Conservation (phyloP, 495 filamentous ascomycete genomes). For the Penicillium paxilli region DNA sequence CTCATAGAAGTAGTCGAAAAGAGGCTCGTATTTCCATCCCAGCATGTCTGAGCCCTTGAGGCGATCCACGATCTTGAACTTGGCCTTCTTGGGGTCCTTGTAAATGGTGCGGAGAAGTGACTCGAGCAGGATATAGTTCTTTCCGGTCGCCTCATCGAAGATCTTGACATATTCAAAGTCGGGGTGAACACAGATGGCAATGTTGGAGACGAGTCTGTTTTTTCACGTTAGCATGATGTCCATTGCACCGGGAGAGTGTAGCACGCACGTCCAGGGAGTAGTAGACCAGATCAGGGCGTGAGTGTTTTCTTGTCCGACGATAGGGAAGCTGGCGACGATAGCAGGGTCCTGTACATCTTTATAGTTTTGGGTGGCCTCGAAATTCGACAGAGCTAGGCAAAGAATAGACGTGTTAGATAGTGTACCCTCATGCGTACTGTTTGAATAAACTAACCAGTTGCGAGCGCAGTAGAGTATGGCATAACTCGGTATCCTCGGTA, state of each 20-base stretch:
- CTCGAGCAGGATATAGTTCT: slow-evolving; percentile 87
- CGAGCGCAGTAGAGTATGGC: slow-evolving; percentile 91
- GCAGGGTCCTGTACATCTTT: slow-evolving; percentile 92
- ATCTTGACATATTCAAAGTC: slow-evolving; percentile 96
- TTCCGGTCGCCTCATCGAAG: slow-evolving; percentile 74
- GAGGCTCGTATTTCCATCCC: slow-evolving; percentile 88
- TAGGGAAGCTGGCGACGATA: slow-evolving; percentile 85
- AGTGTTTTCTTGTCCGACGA: slow-evolving; percentile 73
- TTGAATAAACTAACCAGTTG: slow-evolving; percentile 46
- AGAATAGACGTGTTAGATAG: not conserved
- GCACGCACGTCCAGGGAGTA: slow-evolving; percentile 80
- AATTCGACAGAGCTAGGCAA: slow-evolving; percentile 66
- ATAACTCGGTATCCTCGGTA: slow-evolving; percentile 90
- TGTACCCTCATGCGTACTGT: not conserved
- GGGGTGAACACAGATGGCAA: slow-evolving; percentile 77
- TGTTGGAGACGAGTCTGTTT: slow-evolving; percentile 46
- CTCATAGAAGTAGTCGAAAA: slow-evolving; percentile 92
- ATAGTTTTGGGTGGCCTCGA: slow-evolving; percentile 93
- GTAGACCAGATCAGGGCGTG: slow-evolving; percentile 89
- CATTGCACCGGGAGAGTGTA: slow-evolving; percentile 60
- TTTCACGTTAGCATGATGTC: not conserved
- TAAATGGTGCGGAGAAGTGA: slow-evolving; percentile 82
- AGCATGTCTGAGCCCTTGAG: slow-evolving; percentile 85
- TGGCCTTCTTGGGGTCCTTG: slow-evolving; percentile 97
- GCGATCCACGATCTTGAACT: slow-evolving; percentile 82